phyloP scores from a whole-genome alignment of 192 early-diverging fungal species.

The Linnemannia zychae region DNA sequence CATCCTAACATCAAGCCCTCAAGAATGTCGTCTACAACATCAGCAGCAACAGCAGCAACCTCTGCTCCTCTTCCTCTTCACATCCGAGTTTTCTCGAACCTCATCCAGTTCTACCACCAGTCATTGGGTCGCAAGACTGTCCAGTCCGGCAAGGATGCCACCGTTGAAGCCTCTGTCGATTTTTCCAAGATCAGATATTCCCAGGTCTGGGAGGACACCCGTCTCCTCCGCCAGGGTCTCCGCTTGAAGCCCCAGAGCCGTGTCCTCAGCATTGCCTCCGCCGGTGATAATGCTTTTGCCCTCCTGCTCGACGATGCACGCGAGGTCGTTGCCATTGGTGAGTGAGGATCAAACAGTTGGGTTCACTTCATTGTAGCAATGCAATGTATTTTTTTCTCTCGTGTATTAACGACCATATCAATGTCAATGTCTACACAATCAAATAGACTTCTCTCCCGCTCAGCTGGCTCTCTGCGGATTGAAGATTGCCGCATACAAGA shows the following conservation, averaged over 20 bases:
- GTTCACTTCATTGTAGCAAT: background rate
- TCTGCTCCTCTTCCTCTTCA: conserved; percentile 36
- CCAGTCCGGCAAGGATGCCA: conserved; percentile 36
- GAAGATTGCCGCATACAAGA: conserved; percentile 54
- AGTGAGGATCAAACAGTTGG: background rate
- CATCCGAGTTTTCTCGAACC: conserved; percentile 40
- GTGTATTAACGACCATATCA: background rate
- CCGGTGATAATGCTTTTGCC: conserved; percentile 52
- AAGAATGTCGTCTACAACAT: conserved; percentile 17
- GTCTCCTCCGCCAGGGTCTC: conserved; percentile 49
- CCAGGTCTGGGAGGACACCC: conserved; percentile 55
- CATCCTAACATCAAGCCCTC: background rate
- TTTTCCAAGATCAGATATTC: conserved; percentile 57
- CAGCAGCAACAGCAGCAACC: conserved; percentile 2
- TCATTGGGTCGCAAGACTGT: conserved; percentile 49
- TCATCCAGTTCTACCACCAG: conserved; percentile 45
- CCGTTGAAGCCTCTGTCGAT: conserved; percentile 48
- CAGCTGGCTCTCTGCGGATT: conserved; percentile 48
- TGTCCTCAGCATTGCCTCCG: conserved; percentile 55
- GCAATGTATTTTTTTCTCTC: background rate
- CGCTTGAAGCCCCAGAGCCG: conserved; percentile 47
- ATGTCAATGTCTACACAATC: background rate
- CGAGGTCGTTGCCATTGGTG: conserved; percentile 54
- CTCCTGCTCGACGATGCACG: conserved; percentile 46
- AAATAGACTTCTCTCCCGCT: conserved; percentile 49